phyloP scores from a whole-genome alignment of 768 basidiomycete genomes.

The Lyophyllum decastes region DNA sequence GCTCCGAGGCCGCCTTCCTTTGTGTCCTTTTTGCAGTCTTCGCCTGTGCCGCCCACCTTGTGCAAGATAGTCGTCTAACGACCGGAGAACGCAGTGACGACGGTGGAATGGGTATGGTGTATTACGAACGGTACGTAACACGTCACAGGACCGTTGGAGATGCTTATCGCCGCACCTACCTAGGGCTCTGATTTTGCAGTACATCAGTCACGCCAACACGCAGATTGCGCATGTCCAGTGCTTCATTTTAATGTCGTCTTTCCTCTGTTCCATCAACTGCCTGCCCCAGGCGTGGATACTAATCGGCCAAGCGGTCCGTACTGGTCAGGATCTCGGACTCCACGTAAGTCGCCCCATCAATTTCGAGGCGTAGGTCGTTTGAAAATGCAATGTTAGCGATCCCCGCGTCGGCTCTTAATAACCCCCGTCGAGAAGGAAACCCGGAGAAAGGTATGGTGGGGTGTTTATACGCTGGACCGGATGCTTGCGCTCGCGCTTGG shows the following conservation, averaged over 20 bases:
- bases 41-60: conserved; percentile 81
- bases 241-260: conserved; percentile 86
- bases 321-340: conserved; percentile 88
- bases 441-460: conserved; percentile 92
- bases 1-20: conserved; percentile 72
- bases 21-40: conserved; percentile 87
- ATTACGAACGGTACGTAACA: conserved; percentile 75
- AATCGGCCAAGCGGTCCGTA: conserved; percentile 86
- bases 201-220: conserved; percentile 86
- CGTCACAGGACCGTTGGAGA: conserved; percentile 12
- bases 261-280: conserved; percentile 91
- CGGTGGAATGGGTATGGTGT: conserved; percentile 88
- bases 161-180: conserved; percentile 14
- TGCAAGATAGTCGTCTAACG: conserved; percentile 69
- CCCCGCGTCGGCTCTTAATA: conserved; percentile 72
- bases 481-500: conserved; percentile 92
- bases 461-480: conserved; percentile 85
- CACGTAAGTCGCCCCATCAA: conserved; percentile 60
- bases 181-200: conserved; percentile 87
- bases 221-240: conserved; percentile 89
- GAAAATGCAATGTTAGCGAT: conserved; percentile 54
- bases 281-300: conserved; percentile 94
- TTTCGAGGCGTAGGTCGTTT: conserved; percentile 16
- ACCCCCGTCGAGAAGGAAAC: conserved; percentile 85
- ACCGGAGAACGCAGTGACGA: conserved; percentile 63